Evolutionary conservation across 345 rosid genomes (phyloP), one percentile per base, ranked within the genome.

Genomic region (Eucalyptus cloeziana): DNA sequence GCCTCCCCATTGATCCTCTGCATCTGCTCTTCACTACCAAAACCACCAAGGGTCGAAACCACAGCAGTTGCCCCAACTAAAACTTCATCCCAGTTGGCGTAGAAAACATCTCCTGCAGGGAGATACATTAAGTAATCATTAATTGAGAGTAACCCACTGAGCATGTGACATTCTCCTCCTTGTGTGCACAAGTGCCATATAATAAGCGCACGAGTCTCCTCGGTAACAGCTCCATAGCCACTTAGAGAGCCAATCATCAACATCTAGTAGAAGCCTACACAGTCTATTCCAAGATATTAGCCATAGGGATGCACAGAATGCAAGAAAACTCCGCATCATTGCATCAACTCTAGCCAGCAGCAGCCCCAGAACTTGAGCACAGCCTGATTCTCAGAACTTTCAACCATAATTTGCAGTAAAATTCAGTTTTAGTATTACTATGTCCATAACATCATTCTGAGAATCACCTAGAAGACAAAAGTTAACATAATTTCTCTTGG

Each of bases 21-120:
- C 99, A 97, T 97, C 90, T 96, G 99, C 86, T 96, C 98, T 90
- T 97, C 97, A 87, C 91, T 97, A 44, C 98, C 99, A 90, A 97
- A 92, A 87, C 99, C 99, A 91, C 99, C 99, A 76, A 96, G 92
- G 27, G 99, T 97, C 16, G 99, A 96, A 92, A 97, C 96, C 62
- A 96, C 97, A 7, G 98, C 94, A 88, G 97, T 97, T 86, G 99
- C 98, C 86, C 99, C 98, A 24, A 90, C 91, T 91, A 96, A 96
- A n/a, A 97, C 96, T 91, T 95, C 99, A 94, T 97, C 99, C 99
- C 99, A 97, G 88, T 96, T 95, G 83, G 92, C 92, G 86, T 97
- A 97, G 93, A 97, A 97, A 86, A 97, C 98, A 92, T 97, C 99
- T 86, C 99, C 99, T 96, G 88, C 91, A 92, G 40, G 52, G 88